Conservation (phyloP, 345 rosid genomes). For the Eucalyptus marginata region DNA sequence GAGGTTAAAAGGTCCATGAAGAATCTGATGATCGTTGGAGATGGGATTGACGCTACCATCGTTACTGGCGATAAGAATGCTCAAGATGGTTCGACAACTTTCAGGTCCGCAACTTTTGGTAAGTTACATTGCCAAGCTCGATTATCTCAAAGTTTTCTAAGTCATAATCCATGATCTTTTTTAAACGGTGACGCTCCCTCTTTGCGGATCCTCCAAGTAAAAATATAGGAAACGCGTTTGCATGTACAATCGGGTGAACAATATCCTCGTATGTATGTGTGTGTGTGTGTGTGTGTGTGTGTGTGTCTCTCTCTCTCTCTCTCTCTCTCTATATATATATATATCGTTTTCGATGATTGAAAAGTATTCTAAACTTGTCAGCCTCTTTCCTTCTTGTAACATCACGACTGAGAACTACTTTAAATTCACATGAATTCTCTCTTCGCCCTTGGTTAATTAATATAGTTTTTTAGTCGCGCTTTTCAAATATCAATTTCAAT, state of each 20-base stretch:
- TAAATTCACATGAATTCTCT: background rate
- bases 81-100: conserved; percentile 54
- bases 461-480: background rate
- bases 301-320: too few relatives aligned
- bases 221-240: background rate
- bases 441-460: background rate
- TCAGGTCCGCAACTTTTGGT: conserved; percentile 84
- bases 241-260: background rate
- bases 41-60: conserved; percentile 66
- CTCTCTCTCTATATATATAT: too few relatives aligned
- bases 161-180: background rate
- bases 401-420: background rate
- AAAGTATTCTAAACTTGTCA: background rate
- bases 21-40: conserved; percentile 70
- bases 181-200: background rate
- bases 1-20: conserved; percentile 39
- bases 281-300: too few relatives aligned
- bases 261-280: background rate
- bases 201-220: background rate
- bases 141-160: background rate
- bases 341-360: background rate
- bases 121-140: conserved; percentile 1
- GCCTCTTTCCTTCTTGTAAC: background rate
- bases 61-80: conserved; percentile 46
- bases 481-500: background rate